phyloP scores from a whole-genome alignment of 2,329 filamentous ascomycete genomes.

The Fusarium lateritium region DNA sequence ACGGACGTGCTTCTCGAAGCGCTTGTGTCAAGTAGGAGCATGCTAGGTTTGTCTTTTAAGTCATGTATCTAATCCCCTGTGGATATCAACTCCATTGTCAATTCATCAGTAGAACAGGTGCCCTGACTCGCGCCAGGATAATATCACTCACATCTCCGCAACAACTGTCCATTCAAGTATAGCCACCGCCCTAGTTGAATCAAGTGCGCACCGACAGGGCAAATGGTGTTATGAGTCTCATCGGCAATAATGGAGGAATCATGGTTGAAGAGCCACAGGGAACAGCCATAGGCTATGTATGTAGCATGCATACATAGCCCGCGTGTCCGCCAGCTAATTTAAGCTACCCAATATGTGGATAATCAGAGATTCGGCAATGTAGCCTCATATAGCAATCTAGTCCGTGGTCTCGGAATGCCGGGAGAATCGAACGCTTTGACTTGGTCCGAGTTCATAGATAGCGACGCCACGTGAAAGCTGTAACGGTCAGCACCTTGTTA shows the following conservation, averaged over 20 bases:
- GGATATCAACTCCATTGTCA: slow-evolving; percentile 9
- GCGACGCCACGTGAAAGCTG: slow-evolving; percentile 20
- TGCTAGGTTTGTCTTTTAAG: slow-evolving; percentile 18
- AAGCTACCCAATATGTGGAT: slow-evolving; percentile 2
- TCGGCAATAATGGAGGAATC: not conserved
- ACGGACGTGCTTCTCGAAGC: slow-evolving; percentile 19
- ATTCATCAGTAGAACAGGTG: slow-evolving; percentile 1
- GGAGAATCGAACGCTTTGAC: slow-evolving; percentile 5
- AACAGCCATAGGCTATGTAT: not conserved
- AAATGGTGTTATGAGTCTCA: not conserved
- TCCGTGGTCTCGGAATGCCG: slow-evolving; percentile 8
- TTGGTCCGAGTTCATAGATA: slow-evolving; percentile 5
- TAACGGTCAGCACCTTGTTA: slow-evolving; percentile 15
- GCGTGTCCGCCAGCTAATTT: not conserved
- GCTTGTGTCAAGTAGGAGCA: slow-evolving; percentile 27
- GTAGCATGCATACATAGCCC: not conserved
- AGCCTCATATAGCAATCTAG: slow-evolving; percentile 24
- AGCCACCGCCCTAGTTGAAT: not conserved
- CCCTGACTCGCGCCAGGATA: not conserved
- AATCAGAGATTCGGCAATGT: slow-evolving; percentile 18
- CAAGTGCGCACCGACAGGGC: not conserved
- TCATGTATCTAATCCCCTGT: slow-evolving; percentile 22
- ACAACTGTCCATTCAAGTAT: not conserved
- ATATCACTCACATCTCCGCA: not conserved
- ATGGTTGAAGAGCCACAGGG: not conserved